Conservation (phyloP, 2,329 filamentous ascomycete genomes). For the Amesomyces nigricolor region DNA sequence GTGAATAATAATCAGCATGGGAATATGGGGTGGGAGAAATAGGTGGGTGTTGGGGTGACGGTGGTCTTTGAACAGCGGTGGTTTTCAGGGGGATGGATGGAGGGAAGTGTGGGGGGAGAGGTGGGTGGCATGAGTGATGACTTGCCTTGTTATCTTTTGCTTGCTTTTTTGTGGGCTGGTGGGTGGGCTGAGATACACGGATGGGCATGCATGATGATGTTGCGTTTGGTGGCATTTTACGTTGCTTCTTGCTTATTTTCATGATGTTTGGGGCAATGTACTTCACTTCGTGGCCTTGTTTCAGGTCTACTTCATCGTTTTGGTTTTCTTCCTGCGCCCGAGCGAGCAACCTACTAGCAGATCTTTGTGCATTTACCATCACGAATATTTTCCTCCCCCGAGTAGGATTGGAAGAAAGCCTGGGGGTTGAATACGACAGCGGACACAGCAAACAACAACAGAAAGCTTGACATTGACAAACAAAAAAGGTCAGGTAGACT, state of each 20-base stretch:
- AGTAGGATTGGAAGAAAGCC: no score
- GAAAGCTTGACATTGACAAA: no score
- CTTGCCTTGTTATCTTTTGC: no score
- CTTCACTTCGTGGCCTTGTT: background rate
- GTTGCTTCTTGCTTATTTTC: background rate
- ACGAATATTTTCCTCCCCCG: background rate
- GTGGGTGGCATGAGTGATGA: background rate
- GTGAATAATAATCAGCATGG: background rate
- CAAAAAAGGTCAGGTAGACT: no score
- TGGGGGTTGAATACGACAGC: no score
- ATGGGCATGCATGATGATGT: background rate
- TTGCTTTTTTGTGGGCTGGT: no score
- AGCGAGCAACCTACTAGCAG: background rate
- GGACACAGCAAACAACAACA: no score
- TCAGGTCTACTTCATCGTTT: background rate
- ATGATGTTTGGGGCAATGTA: background rate
- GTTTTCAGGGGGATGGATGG: background rate
- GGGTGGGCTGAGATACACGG: background rate
- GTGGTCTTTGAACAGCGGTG: no score
- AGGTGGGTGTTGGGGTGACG: no score
- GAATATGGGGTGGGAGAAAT: conserved; percentile 15
- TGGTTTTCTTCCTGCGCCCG: background rate
- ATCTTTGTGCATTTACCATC: background rate
- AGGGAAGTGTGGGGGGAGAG: background rate
- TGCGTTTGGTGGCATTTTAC: background rate